A percentile compares a stretch with the other conserved stretches of the same genome.
These are phyloP conservation scores for Solanum hybrid DNA, from an alignment of 305 asterid species.

Conservation along the genomic window DNA sequence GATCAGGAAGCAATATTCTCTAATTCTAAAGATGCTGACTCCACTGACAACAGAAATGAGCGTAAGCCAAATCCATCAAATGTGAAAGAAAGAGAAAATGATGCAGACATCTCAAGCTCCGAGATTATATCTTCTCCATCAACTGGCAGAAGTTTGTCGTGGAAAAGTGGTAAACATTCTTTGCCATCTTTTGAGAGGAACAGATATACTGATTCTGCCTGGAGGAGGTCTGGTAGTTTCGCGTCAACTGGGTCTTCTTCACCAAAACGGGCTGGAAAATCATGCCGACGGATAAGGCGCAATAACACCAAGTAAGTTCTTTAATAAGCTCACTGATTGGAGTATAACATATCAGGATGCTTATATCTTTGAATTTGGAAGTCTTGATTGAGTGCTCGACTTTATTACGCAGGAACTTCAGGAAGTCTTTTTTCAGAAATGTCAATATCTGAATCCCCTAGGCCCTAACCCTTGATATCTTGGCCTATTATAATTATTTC, in stretches of 20 bases:
- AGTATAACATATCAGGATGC: background rate
- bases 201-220: constrained; percentile 38
- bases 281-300: constrained; percentile 77
- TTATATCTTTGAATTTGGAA: background rate
- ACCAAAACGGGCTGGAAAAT: constrained; percentile 64
- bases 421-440: background rate
- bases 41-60: constrained; percentile 16
- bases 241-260: constrained; percentile 37
- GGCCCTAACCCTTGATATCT: background rate
- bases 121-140: constrained; percentile 72
- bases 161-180: constrained; percentile 65
- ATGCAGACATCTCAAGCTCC: constrained; percentile 58
- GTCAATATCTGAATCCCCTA: background rate
- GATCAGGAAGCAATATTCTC: constrained; percentile 40
- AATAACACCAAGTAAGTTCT: constrained; percentile 47
- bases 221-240: constrained; percentile 53
- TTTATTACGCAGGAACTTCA: background rate
- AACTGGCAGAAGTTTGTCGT: constrained; percentile 72
- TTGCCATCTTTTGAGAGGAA: constrained; percentile 39
- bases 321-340: constrained; percentile 3
- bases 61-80: constrained; percentile 27
- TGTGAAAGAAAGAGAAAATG: constrained; percentile 32
- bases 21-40: constrained; percentile 18
- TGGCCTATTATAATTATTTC: background rate
- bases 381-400: background rate